Evolutionary conservation across 495 filamentous ascomycete species (phyloP).

Genomic region (Penicillium paxilli): DNA sequence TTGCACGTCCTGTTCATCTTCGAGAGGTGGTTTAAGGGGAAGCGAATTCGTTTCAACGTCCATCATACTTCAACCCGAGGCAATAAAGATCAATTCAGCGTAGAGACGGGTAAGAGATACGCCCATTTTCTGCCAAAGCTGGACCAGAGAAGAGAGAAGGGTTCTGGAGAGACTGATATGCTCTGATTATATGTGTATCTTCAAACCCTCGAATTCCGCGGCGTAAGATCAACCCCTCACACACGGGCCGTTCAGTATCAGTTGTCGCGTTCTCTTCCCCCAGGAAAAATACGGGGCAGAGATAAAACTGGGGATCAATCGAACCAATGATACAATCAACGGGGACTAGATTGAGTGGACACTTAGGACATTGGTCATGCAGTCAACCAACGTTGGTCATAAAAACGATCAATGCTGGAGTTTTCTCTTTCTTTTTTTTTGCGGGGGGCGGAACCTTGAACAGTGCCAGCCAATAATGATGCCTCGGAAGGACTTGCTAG

Average conservation of each 20-base stretch:
- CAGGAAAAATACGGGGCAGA: slow-evolving; percentile 19
- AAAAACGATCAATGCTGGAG: slow-evolving; percentile 8
- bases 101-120: slow-evolving; percentile 10
- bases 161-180: background rate
- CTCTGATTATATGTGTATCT: slow-evolving; percentile 19
- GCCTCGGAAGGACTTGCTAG: slow-evolving; percentile 29
- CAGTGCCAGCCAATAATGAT: background rate
- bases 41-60: slow-evolving; percentile 35
- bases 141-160: background rate
- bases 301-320: slow-evolving; percentile 26
- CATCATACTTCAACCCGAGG: slow-evolving; percentile 23
- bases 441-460: slow-evolving; percentile 15
- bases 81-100: slow-evolving; percentile 17
- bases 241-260: slow-evolving; percentile 7
- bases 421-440: slow-evolving; percentile 17
- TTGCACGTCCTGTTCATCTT: slow-evolving; percentile 39
- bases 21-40: slow-evolving; percentile 32
- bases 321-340: slow-evolving; percentile 14
- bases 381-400: slow-evolving; percentile 16
- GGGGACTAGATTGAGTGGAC: slow-evolving; percentile 1
- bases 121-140: slow-evolving; percentile 27
- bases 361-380: slow-evolving; percentile 21
- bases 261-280: slow-evolving; percentile 7
- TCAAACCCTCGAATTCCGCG: background rate
- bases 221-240: slow-evolving; percentile 6